phyloP scores from a whole-genome alignment of 306 rosid genomes.

The Trichosanthes cucumerina region DNA sequence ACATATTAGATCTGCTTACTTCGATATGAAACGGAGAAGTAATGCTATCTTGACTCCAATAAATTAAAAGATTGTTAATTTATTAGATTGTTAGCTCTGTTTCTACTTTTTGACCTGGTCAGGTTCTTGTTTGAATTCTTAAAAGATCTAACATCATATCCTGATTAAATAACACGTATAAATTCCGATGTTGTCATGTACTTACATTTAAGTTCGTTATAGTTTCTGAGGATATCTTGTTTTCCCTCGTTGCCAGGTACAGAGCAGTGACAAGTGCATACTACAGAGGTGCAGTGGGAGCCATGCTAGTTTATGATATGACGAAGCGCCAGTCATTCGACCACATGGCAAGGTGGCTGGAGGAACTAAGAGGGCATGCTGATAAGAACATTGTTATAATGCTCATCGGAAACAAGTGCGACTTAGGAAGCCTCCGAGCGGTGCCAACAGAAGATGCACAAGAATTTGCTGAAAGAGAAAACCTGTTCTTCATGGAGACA shows the following conservation, averaged over 20 bases:
- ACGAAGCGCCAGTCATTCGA: slow-evolving; percentile 84
- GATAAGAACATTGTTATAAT: slow-evolving; percentile 70
- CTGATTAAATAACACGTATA: not conserved
- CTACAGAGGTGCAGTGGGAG: slow-evolving; percentile 90
- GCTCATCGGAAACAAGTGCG: slow-evolving; percentile 85
- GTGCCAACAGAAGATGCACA: slow-evolving; percentile 90
- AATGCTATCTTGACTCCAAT: not conserved
- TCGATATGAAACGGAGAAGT: not conserved
- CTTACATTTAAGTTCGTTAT: not conserved
- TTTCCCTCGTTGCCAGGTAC: slow-evolving; percentile 33
- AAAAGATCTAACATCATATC: not conserved
- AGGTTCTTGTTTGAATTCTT: not conserved
- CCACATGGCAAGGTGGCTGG: slow-evolving; percentile 84
- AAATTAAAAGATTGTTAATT: too few species aligned
- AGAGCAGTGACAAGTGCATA: slow-evolving; percentile 92
- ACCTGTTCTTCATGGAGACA: slow-evolving; percentile 89
- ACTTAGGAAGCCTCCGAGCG: slow-evolving; percentile 63
- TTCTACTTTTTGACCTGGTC: not conserved
- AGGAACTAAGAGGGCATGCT: slow-evolving; percentile 72
- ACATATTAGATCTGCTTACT: not conserved
- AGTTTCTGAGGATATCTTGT: slow-evolving; percentile 3
- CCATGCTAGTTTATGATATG: slow-evolving; percentile 84
- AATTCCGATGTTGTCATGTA: not conserved
- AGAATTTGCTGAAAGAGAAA: slow-evolving; percentile 86
- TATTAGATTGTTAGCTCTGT: too few species aligned